phyloP scores from a whole-genome alignment of 2,329 filamentous ascomycete species.

The Coniochaeta prunicola region DNA sequence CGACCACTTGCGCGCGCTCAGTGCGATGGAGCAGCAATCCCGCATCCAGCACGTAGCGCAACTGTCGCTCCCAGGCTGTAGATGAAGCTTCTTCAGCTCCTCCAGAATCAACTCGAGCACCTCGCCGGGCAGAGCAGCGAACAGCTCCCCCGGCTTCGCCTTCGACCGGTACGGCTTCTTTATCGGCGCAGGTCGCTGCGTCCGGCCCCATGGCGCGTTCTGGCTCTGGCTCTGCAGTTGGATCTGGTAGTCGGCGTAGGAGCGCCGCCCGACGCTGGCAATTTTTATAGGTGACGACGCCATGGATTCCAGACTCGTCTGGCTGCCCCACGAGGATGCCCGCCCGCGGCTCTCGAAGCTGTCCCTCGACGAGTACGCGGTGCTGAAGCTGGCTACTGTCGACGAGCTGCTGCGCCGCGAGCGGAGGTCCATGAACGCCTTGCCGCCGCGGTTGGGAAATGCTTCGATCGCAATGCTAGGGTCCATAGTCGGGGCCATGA shows the following conservation, averaged over 20 bases:
- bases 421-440: slow-evolving; percentile 8
- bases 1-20: slow-evolving; percentile 44
- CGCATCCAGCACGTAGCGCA: slow-evolving; percentile 62
- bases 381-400: slow-evolving; percentile 18
- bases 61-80: slow-evolving; percentile 38
- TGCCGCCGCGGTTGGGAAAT: neutral
- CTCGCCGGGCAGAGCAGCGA: slow-evolving; percentile 49
- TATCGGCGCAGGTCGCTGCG: slow-evolving; percentile 23
- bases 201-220: slow-evolving; percentile 11
- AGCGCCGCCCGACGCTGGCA: slow-evolving; percentile 3
- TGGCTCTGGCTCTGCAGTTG: slow-evolving; percentile 7
- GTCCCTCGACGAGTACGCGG: slow-evolving; percentile 12
- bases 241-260: slow-evolving; percentile 10
- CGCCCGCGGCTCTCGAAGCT: slow-evolving; percentile 23
- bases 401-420: slow-evolving; percentile 19
- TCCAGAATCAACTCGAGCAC: slow-evolving; percentile 50
- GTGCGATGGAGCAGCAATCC: slow-evolving; percentile 44
- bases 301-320: slow-evolving; percentile 18
- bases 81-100: slow-evolving; percentile 44
- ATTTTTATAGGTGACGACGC: slow-evolving; percentile 5
- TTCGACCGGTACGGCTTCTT: slow-evolving; percentile 27
- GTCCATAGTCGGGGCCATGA: slow-evolving; percentile 3
- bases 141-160: slow-evolving; percentile 41
- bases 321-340: slow-evolving; percentile 17
- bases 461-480: slow-evolving; percentile 5